A percentile compares a stretch with the other conserved stretches of the same genome.
phyloP scores from a whole-genome alignment of 371 early-diverging fungal genomes.

The Dinochytrium kinnereticum region DNA sequence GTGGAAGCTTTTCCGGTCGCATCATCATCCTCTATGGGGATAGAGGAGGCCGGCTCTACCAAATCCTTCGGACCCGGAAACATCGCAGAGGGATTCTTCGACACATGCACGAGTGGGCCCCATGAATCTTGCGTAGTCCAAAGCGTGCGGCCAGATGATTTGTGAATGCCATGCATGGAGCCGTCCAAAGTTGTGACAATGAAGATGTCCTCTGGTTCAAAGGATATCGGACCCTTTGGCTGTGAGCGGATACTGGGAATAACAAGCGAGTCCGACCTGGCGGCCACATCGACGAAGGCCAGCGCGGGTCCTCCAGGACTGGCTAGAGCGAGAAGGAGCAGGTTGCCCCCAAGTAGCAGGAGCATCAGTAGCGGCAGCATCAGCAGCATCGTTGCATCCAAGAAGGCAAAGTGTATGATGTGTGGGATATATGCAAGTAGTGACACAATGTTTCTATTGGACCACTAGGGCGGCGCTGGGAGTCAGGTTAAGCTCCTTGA shows the following conservation, averaged over 20 bases:
- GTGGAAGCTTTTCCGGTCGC: background rate
- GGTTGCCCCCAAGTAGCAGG: background rate
- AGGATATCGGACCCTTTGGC: background rate
- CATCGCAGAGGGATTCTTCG: slow-evolving; percentile 26
- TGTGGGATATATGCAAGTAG: too few relatives aligned
- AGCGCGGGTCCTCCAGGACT: slow-evolving; percentile 26
- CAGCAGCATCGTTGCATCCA: too few relatives aligned
- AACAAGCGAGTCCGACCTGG: slow-evolving; percentile 6
- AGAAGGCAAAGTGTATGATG: too few relatives aligned
- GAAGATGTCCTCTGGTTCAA: slow-evolving; percentile 36
- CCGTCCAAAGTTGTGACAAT: slow-evolving; percentile 71
- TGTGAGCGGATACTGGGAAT: background rate
- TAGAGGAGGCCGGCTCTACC: background rate
- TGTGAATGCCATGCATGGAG: slow-evolving; percentile 61
- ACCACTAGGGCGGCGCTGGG: slow-evolving; percentile 52
- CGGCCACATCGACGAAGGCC: slow-evolving; percentile 2
- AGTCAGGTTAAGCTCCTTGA: slow-evolving; percentile 51
- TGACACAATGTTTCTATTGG: slow-evolving; percentile 14
- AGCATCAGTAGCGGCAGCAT: too few relatives aligned
- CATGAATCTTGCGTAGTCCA: slow-evolving; percentile 55
- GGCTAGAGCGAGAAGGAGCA: background rate
- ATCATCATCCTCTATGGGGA: background rate
- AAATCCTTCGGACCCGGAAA: background rate
- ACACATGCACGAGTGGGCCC: slow-evolving; percentile 47
- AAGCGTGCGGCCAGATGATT: slow-evolving; percentile 51